Conservation (phyloP, 108 stramenopile genomes). For the Conticribra weissflogii region DNA sequence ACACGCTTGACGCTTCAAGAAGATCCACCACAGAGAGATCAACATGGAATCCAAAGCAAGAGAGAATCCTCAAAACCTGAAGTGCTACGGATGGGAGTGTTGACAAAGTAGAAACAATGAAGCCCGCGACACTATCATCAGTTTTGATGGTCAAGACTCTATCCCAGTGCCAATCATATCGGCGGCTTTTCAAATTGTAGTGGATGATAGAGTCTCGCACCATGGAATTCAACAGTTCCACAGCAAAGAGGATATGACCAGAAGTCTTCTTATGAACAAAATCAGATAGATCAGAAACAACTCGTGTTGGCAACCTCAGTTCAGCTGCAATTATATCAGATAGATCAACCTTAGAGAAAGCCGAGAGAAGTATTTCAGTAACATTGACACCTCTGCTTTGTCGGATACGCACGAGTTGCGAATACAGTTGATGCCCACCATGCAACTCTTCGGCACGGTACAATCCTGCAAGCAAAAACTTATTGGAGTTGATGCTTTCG, state of each 20-base stretch:
- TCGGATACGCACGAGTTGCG: constrained; percentile 1
- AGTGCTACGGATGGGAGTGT: constrained; percentile 7
- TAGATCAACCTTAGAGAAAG: constrained; percentile 25
- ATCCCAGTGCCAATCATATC: constrained; percentile 18
- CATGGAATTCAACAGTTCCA: constrained; percentile 31
- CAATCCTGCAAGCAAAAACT: constrained; percentile 15
- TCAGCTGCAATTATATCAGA: constrained; percentile 27
- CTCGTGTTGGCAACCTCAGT: constrained; percentile 20
- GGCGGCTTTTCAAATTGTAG: constrained; percentile 15
- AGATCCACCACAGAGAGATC: neutral
- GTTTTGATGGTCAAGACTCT: neutral
- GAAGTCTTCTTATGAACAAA: constrained; percentile 31
- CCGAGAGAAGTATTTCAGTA: constrained; percentile 12
- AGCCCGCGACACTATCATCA: neutral
- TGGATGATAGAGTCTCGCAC: constrained; percentile 19
- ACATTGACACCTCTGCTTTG: neutral
- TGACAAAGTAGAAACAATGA: constrained; percentile 2
- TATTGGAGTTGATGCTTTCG: neutral
- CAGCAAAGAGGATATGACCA: constrained; percentile 32
- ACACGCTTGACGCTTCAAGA: neutral
- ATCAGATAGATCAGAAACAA: constrained; percentile 14
- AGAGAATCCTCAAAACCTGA: constrained; percentile 1
- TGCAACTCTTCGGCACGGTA: constrained; percentile 21
- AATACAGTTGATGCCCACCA: constrained; percentile 10
- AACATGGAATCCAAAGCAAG: constrained; percentile 22